Base-by-base conservation (phyloP, 345 rosid species). In the Combretum micranthum region DNA sequence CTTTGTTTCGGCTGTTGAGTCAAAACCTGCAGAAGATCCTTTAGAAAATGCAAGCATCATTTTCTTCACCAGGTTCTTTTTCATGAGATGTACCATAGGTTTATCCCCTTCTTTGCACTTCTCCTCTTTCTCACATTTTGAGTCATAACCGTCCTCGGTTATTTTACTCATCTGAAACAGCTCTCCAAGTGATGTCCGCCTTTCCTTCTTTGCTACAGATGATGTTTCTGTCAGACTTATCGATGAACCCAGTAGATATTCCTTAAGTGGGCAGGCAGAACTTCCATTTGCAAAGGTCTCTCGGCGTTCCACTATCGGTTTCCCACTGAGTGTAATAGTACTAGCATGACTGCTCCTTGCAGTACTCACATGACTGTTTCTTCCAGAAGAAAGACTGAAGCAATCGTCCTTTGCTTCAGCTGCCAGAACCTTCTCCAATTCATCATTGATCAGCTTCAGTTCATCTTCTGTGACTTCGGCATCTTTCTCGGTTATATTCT, bases 261-360 rank as follows among this genome's bases (percentile, higher is more conserved):
- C 95, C 65, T 87, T 88, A 12, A 87, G 90, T 11, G 95, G 95
- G 44, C 87, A 87, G 52, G 78, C 75, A 23, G 72, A 46, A 52
- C 69, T 79, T 13, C 78, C 84, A 61, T 71, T 77, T 12, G 60
- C 79, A 61, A 69, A 74, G 62, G 53, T 63, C 63, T 81, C 94
- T 53, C 64, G 68, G 54, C 76, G 71, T 68, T 86, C 90, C 32
- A 55, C 26, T 46, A 72, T 23, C 25, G 81, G 77, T 68, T 79
- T 86, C n/a, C 87, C 84, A 51, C 83, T 70, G 20, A 82, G 88
- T 15, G 95, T 82, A 50, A 84, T 84, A 55, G 83, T 80, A 73
- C 95, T 82, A 2, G 88, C 80, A 48, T 81, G 83, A 49, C 90
- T 86, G 79, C 90, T 86, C 63, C 95, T 81, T 23, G 88, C 95